phyloP scores from a whole-genome alignment of 495 filamentous ascomycete species.

The Hypoxylon rickii region DNA sequence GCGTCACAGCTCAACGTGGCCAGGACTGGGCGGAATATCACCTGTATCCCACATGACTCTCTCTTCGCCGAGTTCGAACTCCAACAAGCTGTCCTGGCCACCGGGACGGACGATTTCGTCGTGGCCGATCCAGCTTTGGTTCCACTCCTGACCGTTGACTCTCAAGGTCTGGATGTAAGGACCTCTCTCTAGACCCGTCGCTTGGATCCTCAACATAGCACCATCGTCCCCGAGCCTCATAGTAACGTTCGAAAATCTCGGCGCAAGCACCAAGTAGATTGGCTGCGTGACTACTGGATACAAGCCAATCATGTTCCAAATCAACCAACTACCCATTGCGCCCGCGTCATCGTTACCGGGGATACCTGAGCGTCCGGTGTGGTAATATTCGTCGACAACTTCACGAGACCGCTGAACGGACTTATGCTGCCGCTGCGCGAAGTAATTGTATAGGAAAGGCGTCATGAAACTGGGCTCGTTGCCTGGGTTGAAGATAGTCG shows the following conservation, averaged over 20 bases:
- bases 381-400: constrained; percentile 59
- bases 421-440: constrained; percentile 57
- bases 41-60: constrained; percentile 60
- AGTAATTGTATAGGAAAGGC: constrained; percentile 71
- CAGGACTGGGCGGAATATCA: constrained; percentile 55
- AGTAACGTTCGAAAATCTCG: constrained; percentile 61
- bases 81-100: constrained; percentile 51
- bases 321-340: constrained; percentile 66
- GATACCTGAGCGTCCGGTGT: constrained; percentile 52
- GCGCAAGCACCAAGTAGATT: constrained; percentile 62
- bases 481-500: constrained; percentile 60
- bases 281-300: constrained; percentile 66
- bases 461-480: constrained; percentile 71
- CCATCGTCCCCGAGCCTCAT: constrained; percentile 57
- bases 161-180: constrained; percentile 57
- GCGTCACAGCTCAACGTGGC: constrained; percentile 22
- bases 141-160: constrained; percentile 54
- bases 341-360: constrained; percentile 70
- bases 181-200: constrained; percentile 45
- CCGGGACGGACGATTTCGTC: constrained; percentile 64
- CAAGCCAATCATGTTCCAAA: constrained; percentile 70
- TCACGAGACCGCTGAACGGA: constrained; percentile 59
- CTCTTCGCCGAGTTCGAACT: constrained; percentile 61
- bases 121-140: constrained; percentile 62
- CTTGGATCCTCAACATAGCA: constrained; percentile 52